Evolutionary conservation across 805 yeast genomes (phyloP).

Genomic region (Ogataea thermomethanolica): DNA sequence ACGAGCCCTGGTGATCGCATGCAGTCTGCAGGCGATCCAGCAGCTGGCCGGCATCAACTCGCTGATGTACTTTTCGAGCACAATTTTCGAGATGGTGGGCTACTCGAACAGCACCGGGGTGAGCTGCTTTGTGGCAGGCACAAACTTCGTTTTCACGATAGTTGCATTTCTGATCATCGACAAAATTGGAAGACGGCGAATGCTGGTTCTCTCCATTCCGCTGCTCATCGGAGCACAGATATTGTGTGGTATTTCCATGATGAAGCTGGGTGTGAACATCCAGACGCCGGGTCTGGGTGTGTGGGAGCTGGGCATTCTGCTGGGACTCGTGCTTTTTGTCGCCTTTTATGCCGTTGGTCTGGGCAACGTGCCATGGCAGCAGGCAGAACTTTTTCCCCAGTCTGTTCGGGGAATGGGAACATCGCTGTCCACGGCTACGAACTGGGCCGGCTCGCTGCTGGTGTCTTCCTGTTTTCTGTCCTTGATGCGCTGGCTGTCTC

Average conservation of each 20-base stretch:
- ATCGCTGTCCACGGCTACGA: conserved; percentile 32
- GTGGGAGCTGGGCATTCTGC: conserved; percentile 45
- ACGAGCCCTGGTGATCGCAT: conserved; percentile 50
- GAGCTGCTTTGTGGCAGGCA: conserved; percentile 52
- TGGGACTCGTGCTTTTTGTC: conserved; percentile 48
- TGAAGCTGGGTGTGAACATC: conserved; percentile 39
- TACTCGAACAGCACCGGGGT: conserved; percentile 51
- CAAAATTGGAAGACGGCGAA: conserved; percentile 48
- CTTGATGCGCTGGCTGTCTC: conserved; percentile 49
- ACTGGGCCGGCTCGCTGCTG: conserved; percentile 53
- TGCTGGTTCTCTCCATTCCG: conserved; percentile 45
- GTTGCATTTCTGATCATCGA: conserved; percentile 49
- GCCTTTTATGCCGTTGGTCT: conserved; percentile 53
- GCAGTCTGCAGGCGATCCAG: conserved; percentile 56
- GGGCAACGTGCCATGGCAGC: conserved; percentile 59
- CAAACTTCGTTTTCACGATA: conserved; percentile 50
- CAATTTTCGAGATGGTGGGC: conserved; percentile 52
- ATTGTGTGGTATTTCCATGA: conserved; percentile 51
- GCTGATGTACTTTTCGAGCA: conserved; percentile 53
- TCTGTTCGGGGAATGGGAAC: conserved; percentile 52
- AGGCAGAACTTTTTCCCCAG: conserved; percentile 54
- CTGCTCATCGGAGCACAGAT: conserved; percentile 43
- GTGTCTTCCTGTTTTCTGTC: conserved; percentile 51
- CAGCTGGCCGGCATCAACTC: conserved; percentile 59
- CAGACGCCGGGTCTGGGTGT: conserved; percentile 23